Evolutionary conservation across 2,329 filamentous ascomycete genomes (phyloP).

Genomic region (Cryphonectria japonica): DNA sequence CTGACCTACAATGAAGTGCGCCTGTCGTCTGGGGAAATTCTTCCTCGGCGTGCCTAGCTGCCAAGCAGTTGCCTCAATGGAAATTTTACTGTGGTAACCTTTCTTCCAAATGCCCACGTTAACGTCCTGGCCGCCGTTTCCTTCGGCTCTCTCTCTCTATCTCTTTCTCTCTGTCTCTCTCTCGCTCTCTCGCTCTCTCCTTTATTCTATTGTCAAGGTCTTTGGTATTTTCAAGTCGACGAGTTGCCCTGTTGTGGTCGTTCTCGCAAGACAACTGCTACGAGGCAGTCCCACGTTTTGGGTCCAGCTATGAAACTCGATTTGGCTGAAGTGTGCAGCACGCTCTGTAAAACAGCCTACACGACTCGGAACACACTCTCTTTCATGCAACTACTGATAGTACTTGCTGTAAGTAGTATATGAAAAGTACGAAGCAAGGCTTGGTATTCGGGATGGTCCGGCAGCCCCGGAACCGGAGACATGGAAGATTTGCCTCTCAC

Average conservation of each 20-base stretch:
- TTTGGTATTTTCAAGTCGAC: not conserved
- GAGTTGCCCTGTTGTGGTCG: not conserved
- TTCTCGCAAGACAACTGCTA: not conserved
- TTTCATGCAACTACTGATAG: too few species aligned
- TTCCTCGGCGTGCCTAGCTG: too few species aligned
- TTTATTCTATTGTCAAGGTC: not conserved
- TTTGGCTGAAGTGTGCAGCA: not conserved
- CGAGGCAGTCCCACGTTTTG: not conserved
- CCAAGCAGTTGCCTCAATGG: not conserved
- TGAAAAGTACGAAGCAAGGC: not conserved
- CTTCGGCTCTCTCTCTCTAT: not conserved
- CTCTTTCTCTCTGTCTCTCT: not conserved
- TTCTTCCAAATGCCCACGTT: not conserved
- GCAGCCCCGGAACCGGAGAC: slow-evolving; percentile 17
- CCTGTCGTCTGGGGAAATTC: too few species aligned
- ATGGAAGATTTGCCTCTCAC: slow-evolving; percentile 10
- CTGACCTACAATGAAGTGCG: not conserved
- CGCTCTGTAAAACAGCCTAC: not conserved
- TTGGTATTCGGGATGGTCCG: slow-evolving; percentile 6
- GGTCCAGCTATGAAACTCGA: not conserved
- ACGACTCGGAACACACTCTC: not conserved
- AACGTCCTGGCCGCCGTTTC: not conserved
- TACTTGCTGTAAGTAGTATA: not conserved
- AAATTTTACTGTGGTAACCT: not conserved
- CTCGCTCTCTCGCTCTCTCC: too few species aligned